Evolutionary conservation across 2,329 filamentous ascomycete species (phyloP).

Genomic region (Thermothelomyces thermophilus): DNA sequence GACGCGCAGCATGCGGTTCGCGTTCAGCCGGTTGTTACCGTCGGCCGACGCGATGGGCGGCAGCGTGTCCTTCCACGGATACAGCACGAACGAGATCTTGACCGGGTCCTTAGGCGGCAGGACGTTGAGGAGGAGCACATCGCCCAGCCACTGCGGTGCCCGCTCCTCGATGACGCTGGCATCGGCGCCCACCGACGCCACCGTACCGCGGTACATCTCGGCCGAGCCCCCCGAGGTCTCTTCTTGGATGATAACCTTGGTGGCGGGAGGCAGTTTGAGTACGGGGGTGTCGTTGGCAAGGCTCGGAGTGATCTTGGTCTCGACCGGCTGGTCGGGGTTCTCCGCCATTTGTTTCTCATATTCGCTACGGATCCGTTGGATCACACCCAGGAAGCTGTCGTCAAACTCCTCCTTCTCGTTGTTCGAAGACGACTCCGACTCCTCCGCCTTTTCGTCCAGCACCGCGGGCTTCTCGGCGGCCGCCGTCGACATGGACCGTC

Average conservation of each 20-base stretch:
- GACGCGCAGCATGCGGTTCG: conserved; percentile 91
- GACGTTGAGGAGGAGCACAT: conserved; percentile 76
- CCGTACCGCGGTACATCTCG: conserved; percentile 86
- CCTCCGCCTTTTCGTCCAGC: conserved; percentile 68
- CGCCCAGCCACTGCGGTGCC: conserved; percentile 86
- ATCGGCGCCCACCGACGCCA: conserved; percentile 68
- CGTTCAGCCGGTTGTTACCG: conserved; percentile 85
- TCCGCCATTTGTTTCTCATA: conserved; percentile 64
- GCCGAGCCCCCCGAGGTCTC: conserved; percentile 63
- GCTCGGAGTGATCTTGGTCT: conserved; percentile 61
- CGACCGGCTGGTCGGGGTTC: conserved; percentile 46
- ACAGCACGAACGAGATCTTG: conserved; percentile 90
- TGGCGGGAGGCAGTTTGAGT: conserved; percentile 61
- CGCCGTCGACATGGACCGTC: conserved; percentile 58
- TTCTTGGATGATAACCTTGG: conserved; percentile 63
- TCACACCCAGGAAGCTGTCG: conserved; percentile 64
- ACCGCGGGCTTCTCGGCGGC: conserved; percentile 65
- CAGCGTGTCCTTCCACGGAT: conserved; percentile 69
- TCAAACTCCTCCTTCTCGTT: conserved; percentile 68
- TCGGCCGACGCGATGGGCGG: conserved; percentile 69
- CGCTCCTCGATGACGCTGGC: conserved; percentile 78
- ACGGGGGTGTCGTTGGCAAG: conserved; percentile 68
- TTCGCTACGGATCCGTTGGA: conserved; percentile 65
- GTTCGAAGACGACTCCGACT: conserved; percentile 56
- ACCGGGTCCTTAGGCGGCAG: conserved; percentile 83